Evolutionary conservation across 176 grass and related monocot genomes (phyloP).

Genomic region (Ampelocalamus luodianensis): DNA sequence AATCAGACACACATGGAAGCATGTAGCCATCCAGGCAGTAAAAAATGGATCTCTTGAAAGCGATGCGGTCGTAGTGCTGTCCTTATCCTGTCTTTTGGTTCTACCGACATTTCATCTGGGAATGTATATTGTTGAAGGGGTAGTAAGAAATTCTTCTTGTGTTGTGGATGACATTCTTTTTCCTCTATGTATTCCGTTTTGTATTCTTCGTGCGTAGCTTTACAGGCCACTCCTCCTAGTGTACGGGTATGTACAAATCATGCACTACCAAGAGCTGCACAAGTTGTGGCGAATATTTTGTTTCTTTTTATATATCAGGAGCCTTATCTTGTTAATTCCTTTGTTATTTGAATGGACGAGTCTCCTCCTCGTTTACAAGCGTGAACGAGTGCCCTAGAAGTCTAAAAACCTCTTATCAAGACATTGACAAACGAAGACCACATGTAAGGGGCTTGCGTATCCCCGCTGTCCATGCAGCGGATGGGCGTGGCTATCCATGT

Average conservation of each 20-base stretch:
- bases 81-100: slow-evolving; percentile 36
- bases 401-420: neutral
- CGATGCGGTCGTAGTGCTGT: slow-evolving; percentile 33
- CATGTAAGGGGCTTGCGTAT: neutral
- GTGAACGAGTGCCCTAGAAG: neutral
- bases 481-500: neutral
- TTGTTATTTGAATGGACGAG: neutral
- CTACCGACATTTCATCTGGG: neutral
- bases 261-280: neutral
- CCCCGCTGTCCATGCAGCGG: neutral
- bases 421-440: neutral
- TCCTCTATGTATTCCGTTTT: neutral
- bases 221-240: neutral
- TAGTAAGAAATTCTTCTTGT: neutral
- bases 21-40: slow-evolving; percentile 2
- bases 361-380: neutral
- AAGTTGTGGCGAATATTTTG: neutral
- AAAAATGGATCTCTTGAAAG: slow-evolving; percentile 12
- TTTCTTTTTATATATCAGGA: neutral
- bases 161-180: neutral
- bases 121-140: neutral
- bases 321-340: neutral
- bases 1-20: slow-evolving; percentile 36
- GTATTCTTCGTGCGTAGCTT: slow-evolving; percentile 8
- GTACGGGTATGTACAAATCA: neutral